A percentile compares a stretch with the other conserved stretches of the same genome.
Conservation (phyloP, 1,284 basidiomycete species). For the Apiotrichum gracile region DNA sequence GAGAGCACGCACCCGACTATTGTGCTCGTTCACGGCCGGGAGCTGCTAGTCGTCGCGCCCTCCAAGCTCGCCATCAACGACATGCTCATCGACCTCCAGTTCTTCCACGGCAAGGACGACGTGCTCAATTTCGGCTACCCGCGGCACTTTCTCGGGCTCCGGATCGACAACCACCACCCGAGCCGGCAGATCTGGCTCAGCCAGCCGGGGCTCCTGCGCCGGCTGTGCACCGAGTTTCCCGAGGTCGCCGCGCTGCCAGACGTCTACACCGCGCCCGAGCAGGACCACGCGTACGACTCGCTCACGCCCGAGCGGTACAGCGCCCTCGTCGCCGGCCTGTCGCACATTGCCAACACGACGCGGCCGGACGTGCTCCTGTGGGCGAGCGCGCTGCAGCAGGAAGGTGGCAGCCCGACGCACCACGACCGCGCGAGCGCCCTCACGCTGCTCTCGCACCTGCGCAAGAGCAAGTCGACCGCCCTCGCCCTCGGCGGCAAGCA, state of each 20-base stretch:
- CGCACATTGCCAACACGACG: neutral
- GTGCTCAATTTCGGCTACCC: neutral
- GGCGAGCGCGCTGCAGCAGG: neutral
- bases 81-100: neutral
- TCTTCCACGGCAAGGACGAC: neutral
- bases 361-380: neutral
- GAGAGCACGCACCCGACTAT: neutral
- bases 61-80: neutral
- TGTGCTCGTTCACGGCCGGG: neutral
- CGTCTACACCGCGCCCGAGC: neutral
- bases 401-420: neutral
- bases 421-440: neutral
- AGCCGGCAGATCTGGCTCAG: neutral
- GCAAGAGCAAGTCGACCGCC: neutral
- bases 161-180: neutral
- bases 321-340: neutral
- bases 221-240: neutral
- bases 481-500: neutral
- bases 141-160: neutral
- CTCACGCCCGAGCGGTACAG: neutral
- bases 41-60: neutral
- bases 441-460: neutral
- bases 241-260: neutral
- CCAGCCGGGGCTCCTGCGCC: neutral
- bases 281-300: neutral